These are phyloP conservation scores for Acanthamoeba lenticulata DNA, from an alignment of 208 protist genomes.

Conservation along the genomic window DNA sequence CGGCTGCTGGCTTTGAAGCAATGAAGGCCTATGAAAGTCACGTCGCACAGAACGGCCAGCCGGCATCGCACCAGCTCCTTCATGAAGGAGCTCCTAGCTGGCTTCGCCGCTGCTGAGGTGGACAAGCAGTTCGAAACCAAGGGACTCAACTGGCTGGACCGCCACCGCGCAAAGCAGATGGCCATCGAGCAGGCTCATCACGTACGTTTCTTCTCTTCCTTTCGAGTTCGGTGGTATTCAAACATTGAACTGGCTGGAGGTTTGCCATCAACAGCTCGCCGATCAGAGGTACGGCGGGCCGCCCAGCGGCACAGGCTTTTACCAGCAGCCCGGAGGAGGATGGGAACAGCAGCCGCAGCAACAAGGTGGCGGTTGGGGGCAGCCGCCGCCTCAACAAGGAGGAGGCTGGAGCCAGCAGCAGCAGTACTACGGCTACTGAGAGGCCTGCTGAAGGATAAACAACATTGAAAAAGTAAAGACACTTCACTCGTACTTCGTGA, in stretches of 20 bases:
- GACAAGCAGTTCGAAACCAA: slow-evolving; percentile 26
- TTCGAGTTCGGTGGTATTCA: background rate
- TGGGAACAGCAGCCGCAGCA: background rate
- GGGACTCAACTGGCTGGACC: slow-evolving; percentile 12
- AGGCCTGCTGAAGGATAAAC: background rate
- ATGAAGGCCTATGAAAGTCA: background rate
- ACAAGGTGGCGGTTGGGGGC: background rate
- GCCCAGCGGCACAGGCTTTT: background rate
- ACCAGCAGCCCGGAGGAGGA: background rate
- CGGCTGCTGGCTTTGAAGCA: background rate
- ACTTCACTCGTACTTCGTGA: no score
- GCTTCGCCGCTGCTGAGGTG: slow-evolving; percentile 13
- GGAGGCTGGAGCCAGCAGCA: background rate
- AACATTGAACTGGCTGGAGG: background rate
- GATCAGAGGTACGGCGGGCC: background rate
- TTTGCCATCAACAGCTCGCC: background rate
- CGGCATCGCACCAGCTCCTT: background rate
- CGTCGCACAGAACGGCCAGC: background rate
- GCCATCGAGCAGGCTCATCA: slow-evolving; percentile 2
- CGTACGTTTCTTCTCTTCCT: background rate
- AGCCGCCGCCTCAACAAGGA: background rate
- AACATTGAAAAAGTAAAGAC: background rate
- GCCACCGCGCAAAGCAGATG: background rate
- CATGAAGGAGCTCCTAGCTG: slow-evolving; percentile 33
- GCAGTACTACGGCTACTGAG: background rate